Evolutionary conservation across 768 basidiomycete species (phyloP).

Genomic region (Rhizopogon vesiculosus): DNA sequence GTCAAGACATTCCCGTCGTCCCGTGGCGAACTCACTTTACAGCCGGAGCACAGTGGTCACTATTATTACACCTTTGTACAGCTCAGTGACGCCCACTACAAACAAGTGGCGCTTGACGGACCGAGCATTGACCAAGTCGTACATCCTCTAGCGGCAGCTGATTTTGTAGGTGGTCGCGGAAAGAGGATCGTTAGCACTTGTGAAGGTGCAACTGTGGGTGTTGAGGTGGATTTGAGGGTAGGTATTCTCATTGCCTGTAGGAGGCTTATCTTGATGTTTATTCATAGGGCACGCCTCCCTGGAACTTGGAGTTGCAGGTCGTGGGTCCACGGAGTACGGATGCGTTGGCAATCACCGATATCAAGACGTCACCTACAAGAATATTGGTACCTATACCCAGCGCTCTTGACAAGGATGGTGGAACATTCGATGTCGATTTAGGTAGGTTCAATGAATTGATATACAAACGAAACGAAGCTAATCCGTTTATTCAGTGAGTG

Average conservation of each 20-base stretch:
- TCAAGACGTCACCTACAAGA: conserved; percentile 49
- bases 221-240: conserved; percentile 81
- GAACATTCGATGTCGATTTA: conserved; percentile 74
- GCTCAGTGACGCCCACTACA: conserved; percentile 83
- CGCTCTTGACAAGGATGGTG: conserved; percentile 61
- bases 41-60: conserved; percentile 86
- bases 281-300: conserved; percentile 79
- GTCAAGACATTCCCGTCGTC: conserved; percentile 60
- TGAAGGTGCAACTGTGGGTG: conserved; percentile 66
- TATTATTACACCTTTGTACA: conserved; percentile 80
- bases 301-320: conserved; percentile 81
- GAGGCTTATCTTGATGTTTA: not conserved
- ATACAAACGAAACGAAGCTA: conserved; percentile 1
- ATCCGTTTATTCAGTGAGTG: conserved; percentile 50
- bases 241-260: conserved; percentile 14
- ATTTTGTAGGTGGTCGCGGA: conserved; percentile 53
- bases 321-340: conserved; percentile 70
- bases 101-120: conserved; percentile 65
- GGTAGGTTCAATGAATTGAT: conserved; percentile 35
- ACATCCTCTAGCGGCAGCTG: conserved; percentile 81
- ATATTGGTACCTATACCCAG: conserved; percentile 67
- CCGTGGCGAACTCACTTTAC: conserved; percentile 75
- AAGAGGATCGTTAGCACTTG: conserved; percentile 70
- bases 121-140: conserved; percentile 84
- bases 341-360: conserved; percentile 47